A percentile compares a stretch with the other conserved stretches of the same genome.
Evolutionary conservation across 371 early-diverging fungal genomes (phyloP).

Genomic region (Syncephalastrum contaminatum): DNA sequence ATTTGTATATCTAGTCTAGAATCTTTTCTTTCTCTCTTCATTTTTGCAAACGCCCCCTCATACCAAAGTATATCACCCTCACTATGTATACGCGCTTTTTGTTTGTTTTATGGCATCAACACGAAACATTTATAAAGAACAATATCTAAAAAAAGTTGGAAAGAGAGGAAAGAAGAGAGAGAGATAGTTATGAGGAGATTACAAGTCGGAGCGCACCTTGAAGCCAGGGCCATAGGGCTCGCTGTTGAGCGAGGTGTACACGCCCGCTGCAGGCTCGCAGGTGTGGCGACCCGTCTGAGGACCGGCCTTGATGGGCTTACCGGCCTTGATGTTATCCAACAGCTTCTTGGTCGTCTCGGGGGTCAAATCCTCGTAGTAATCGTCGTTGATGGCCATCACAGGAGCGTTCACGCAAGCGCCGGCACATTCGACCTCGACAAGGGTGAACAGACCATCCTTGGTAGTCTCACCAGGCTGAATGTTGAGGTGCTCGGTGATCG

Average conservation of each 20-base stretch:
- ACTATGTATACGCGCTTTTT: no score
- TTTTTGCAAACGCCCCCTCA: no score
- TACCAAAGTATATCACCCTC: no score
- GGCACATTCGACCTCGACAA: slow-evolving; percentile 98
- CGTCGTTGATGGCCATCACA: slow-evolving; percentile 96
- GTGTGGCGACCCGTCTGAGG: slow-evolving; percentile 84
- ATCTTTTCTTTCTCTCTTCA: not conserved
- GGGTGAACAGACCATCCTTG: slow-evolving; percentile 89
- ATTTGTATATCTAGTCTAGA: not conserved
- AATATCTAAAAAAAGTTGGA: no score
- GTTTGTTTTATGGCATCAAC: slow-evolving; percentile 4
- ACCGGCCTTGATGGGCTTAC: slow-evolving; percentile 76
- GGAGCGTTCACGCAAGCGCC: slow-evolving; percentile 99
- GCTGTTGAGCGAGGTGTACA: slow-evolving; percentile 79
- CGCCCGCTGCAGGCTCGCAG: slow-evolving; percentile 80
- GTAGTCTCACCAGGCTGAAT: slow-evolving; percentile 96
- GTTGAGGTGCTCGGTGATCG: slow-evolving; percentile 82
- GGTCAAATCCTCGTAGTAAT: slow-evolving; percentile 97
- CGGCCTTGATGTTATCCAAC: slow-evolving; percentile 83
- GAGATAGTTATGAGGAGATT: slow-evolving; percentile 19
- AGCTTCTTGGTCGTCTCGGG: slow-evolving; percentile 87
- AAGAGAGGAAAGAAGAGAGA: no score
- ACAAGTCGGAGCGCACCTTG: slow-evolving; percentile 82
- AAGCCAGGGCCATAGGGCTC: slow-evolving; percentile 95
- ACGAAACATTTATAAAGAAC: no score